Percentiles rank a stretch among this genome's conserved stretches.
phyloP scores from a whole-genome alignment of 2,329 filamentous ascomycete species.

The Cercospora nicotianae region DNA sequence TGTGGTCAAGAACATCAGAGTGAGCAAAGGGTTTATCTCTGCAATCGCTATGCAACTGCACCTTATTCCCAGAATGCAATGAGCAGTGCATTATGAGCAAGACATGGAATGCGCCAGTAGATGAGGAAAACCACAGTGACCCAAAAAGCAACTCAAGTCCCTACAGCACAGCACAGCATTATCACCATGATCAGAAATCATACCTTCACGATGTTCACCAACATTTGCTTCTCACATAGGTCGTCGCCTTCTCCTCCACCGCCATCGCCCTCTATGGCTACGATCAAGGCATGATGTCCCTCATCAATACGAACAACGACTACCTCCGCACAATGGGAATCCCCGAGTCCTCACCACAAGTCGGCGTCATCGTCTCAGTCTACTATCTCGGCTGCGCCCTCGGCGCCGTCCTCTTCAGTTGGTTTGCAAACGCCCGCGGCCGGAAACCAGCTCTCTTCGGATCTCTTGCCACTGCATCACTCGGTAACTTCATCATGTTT shows the following conservation, averaged over 20 bases:
- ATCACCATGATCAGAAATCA: neutral
- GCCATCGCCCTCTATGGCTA: slow-evolving; percentile 56
- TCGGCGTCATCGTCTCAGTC: slow-evolving; percentile 61
- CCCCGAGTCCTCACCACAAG: slow-evolving; percentile 42
- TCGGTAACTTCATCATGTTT: slow-evolving; percentile 64
- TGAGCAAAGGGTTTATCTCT: too few relatives aligned
- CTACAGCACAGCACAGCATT: neutral
- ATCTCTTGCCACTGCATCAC: slow-evolving; percentile 54
- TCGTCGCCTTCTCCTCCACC: slow-evolving; percentile 55
- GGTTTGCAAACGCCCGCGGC: slow-evolving; percentile 55
- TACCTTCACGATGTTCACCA: slow-evolving; percentile 18
- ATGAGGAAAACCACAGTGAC: too few relatives aligned
- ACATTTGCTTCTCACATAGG: slow-evolving; percentile 52
- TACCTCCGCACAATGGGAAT: slow-evolving; percentile 62
- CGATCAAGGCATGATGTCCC: slow-evolving; percentile 50
- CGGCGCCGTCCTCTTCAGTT: slow-evolving; percentile 59
- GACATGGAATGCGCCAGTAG: too few relatives aligned
- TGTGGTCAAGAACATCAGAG: too few relatives aligned
- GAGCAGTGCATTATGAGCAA: too few relatives aligned
- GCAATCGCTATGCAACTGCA: too few relatives aligned
- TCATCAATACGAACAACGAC: slow-evolving; percentile 56
- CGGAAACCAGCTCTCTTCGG: slow-evolving; percentile 58
- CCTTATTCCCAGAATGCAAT: too few relatives aligned
- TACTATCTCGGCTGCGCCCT: slow-evolving; percentile 64
- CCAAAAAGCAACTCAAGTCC: neutral